Evolutionary conservation across 2,329 filamentous ascomycete species (phyloP), one percentile per base, ranked within the genome.

Genomic region (Talaromyces sp.): DNA sequence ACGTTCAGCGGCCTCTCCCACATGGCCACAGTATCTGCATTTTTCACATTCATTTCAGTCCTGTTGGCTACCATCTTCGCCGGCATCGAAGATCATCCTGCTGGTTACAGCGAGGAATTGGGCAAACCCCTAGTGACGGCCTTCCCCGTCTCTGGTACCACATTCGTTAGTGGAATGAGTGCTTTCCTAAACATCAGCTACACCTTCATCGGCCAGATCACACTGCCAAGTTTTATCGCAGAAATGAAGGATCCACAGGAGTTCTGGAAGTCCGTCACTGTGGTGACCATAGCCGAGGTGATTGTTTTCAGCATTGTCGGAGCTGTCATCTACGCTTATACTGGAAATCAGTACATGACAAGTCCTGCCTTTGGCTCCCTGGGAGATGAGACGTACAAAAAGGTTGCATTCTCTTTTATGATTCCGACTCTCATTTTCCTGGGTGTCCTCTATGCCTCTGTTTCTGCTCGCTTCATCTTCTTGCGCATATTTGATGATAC

Each of bases 131-230:
- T 83, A 7, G 86, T 94, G 5, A 84, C 85, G 0, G 84, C 84
- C 0, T 70, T 92, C 19, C 89, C 91, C 0, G 74, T 85, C 2
- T 73, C 79, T 2, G 84, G 86, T 17, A 95, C 90, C 0, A 89
- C 88, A 0, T 96, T 95, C 65, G 89, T 96, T 3, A 78, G 81
- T 2, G 91, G 87, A 21, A 87, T 96, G 81, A 91, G 86, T 55
- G 92, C 92, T 0, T 96, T 96, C 74, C 81, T 97, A 71, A 97
- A 97, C 75, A 97, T 97, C 69, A 90, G 87, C 75, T 97, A 96
- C 72, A 96, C 92, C 0, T 96, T 97, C 70, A 96, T 97, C 64
- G 92, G 92, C 0, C 92, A 97, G 71, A 96, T 96, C 66, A 96
- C 92, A 0, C 81, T 97, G 13, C 92, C 92, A 0, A 93, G 89